Base-by-base conservation (phyloP, 2,329 filamentous ascomycete species). In the Fusarium buxicola region DNA sequence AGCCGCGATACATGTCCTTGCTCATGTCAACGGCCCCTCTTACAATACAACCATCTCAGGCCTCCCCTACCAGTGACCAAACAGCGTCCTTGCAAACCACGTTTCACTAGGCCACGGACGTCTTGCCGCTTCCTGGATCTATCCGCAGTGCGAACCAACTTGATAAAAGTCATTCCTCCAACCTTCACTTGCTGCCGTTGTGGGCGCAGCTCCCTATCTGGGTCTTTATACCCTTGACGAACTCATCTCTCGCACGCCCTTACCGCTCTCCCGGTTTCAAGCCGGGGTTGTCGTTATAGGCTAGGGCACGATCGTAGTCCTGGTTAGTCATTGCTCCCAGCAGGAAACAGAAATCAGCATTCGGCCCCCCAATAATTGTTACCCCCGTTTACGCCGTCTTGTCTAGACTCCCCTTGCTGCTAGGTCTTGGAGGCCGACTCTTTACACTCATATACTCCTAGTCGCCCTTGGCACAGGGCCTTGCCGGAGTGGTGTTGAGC, bases 1-100 rank as follows among this genome's bases (percentile, higher is more conserved):
- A 65, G 60, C 56, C 39, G 58, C 58, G 46, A 61, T 69, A 60
- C 63, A 70, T 58, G 60, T 52, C 48, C 57, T 47, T 66, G 46
- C 50, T 56, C 36, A 25, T 41, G 40, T 56, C 55, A 59, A 55
- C 54, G 57, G 55, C 62, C 63, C 60, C 58, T 69, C 60, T 51
- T 64, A 30, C 55, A 58, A 51, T 59, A 70, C 63, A 58, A 59
- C 51, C 52, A 68, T 60, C 52, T 44, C 36, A 51, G 47, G 49
- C 24, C 35, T 65, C 57, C 60, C 66, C 60, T 60, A 63, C 55
- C 54, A 57, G 51, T 51, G 47, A 63, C 54, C 53, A 55, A 44
- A 60, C 49, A 56, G 49, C 40, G 39, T 54, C 54, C 58, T 67
- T 61, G 58, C 62, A 71, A 63, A 57, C 61, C 40, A 52, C 60